These are phyloP conservation scores for Boletus smithii DNA, from an alignment of 1,284 basidiomycete genomes.

Conservation along the genomic window DNA sequence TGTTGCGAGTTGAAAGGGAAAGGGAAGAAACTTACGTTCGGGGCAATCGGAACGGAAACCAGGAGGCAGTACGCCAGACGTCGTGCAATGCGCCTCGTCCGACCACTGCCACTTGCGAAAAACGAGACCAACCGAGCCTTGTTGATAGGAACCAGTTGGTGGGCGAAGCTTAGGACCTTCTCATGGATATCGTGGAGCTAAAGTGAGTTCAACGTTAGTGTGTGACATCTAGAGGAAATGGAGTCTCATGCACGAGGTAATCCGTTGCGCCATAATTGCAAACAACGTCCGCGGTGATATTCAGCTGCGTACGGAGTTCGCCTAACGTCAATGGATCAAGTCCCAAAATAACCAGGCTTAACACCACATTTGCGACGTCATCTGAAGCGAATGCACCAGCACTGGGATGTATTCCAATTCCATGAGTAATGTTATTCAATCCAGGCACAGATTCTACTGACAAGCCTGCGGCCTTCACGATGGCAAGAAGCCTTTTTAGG, in stretches of 20 bases:
- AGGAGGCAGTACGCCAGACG: slow-evolving; percentile 49
- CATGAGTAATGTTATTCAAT: slow-evolving; percentile 8
- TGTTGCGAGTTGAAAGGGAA: neutral
- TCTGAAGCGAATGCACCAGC: slow-evolving; percentile 33
- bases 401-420: slow-evolving; percentile 26
- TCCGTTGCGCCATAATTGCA: slow-evolving; percentile 38
- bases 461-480: slow-evolving; percentile 46
- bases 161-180: slow-evolving; percentile 41
- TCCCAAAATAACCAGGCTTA: slow-evolving; percentile 51
- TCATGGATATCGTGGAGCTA: slow-evolving; percentile 50
- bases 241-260: slow-evolving; percentile 31
- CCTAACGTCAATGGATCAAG: slow-evolving; percentile 49
- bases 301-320: slow-evolving; percentile 46
- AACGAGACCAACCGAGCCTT: slow-evolving; percentile 49
- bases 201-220: neutral
- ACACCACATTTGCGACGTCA: slow-evolving; percentile 50
- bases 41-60: slow-evolving; percentile 31
- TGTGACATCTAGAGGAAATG: neutral
- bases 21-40: slow-evolving; percentile 29
- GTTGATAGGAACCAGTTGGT: slow-evolving; percentile 38
- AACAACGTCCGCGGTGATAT: slow-evolving; percentile 43
- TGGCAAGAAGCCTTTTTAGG: slow-evolving; percentile 42
- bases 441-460: slow-evolving; percentile 30
- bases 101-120: slow-evolving; percentile 49
- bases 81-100: slow-evolving; percentile 53